phyloP scores from a whole-genome alignment of 148 eudicot genomes.

The Vaccinium macrocarpon region DNA sequence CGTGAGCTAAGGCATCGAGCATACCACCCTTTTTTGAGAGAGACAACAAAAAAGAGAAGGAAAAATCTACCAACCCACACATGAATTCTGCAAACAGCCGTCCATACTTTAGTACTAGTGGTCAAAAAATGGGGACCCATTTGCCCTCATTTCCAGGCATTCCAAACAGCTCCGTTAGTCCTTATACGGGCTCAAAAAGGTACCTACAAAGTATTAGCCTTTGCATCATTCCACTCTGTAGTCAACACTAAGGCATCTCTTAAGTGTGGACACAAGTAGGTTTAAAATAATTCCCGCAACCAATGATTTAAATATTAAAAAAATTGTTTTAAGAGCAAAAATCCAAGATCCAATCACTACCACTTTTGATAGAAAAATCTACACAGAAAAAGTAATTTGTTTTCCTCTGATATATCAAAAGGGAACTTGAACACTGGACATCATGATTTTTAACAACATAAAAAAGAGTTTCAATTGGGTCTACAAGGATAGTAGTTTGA shows the following conservation, averaged over 20 bases:
- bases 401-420: background rate
- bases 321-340: background rate
- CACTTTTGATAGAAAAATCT: background rate
- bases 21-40: background rate
- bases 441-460: background rate
- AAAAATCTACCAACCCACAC: background rate
- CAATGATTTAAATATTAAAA: background rate
- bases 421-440: background rate
- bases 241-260: background rate
- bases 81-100: slow-evolving; percentile 3
- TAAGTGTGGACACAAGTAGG: slow-evolving; percentile 1
- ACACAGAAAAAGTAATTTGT: background rate
- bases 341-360: background rate
- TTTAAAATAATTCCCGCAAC: background rate
- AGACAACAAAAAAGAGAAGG: background rate
- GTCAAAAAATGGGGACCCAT: background rate
- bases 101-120: background rate
- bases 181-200: background rate
- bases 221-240: background rate
- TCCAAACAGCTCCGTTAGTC: slow-evolving; percentile 10
- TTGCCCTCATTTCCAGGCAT: slow-evolving; percentile 14
- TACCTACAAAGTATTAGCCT: background rate
- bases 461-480: background rate
- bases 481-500: background rate
- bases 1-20: background rate